A percentile compares a stretch with the other conserved stretches of the same genome.
phyloP scores from a whole-genome alignment of 1,284 basidiomycete species.

The Melampsora larici-populina region DNA sequence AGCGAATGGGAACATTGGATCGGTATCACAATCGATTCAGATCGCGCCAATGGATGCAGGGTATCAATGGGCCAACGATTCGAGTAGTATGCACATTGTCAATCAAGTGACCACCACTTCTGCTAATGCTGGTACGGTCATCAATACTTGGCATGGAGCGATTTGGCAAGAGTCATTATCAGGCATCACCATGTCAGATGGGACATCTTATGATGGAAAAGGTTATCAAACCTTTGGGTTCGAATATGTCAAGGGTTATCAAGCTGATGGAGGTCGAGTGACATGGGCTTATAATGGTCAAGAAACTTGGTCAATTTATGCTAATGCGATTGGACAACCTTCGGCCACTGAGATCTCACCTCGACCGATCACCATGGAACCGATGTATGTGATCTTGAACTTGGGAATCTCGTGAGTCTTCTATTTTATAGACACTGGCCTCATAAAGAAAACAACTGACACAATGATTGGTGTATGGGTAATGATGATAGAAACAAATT shows the following conservation, averaged over 20 bases:
- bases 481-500: constrained; percentile 23
- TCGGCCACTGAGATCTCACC: constrained; percentile 23
- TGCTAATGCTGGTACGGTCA: constrained; percentile 15
- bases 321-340: constrained; percentile 16
- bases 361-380: constrained; percentile 33
- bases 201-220: constrained; percentile 48
- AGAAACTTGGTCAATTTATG: constrained; percentile 42
- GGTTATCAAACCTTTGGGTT: constrained; percentile 47
- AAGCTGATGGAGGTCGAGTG: constrained; percentile 35
- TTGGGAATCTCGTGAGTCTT: constrained; percentile 28
- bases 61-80: constrained; percentile 57
- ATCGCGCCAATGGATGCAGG: constrained; percentile 60
- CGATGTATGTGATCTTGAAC: constrained; percentile 43
- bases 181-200: constrained; percentile 50
- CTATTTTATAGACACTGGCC: neutral
- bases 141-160: constrained; percentile 62
- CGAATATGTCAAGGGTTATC: constrained; percentile 45
- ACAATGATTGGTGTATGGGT: neutral
- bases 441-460: neutral
- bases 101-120: constrained; percentile 56
- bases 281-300: constrained; percentile 28
- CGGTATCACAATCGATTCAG: constrained; percentile 56
- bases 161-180: constrained; percentile 67
- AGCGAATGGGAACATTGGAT: constrained; percentile 46
- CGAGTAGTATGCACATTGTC: constrained; percentile 57